Conservation (phyloP, 176 grass and related monocot genomes). For the Eragrostis curvula region DNA sequence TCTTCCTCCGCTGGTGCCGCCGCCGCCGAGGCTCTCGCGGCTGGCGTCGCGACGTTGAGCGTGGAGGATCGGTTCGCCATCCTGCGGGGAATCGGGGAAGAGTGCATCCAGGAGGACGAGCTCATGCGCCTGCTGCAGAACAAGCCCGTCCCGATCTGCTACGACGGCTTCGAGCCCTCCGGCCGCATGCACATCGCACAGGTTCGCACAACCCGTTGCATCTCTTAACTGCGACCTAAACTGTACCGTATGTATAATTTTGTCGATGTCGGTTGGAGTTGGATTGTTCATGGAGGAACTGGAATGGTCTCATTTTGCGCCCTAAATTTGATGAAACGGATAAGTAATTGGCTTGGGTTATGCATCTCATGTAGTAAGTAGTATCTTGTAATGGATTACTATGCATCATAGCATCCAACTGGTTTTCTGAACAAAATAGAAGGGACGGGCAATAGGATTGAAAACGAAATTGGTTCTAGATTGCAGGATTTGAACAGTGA, state of each 20-base stretch:
- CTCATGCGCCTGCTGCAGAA: conserved; percentile 53
- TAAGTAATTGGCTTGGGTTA: neutral
- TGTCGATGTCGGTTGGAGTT: neutral
- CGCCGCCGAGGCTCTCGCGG: conserved; percentile 8
- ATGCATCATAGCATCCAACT: neutral
- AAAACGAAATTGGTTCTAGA: neutral
- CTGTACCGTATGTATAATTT: no score
- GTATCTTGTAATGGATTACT: no score
- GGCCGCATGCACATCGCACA: conserved; percentile 83
- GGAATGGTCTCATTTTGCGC: neutral
- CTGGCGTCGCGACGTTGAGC: conserved; percentile 37
- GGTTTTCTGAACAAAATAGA: neutral
- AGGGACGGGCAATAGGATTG: neutral
- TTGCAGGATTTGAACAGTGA: neutral
- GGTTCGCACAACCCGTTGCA: conserved; percentile 14
- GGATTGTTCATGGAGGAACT: neutral
- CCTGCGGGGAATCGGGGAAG: conserved; percentile 71
- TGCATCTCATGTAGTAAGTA: no score
- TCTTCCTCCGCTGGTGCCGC: neutral
- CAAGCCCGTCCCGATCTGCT: conserved; percentile 66
- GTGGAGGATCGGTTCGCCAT: conserved; percentile 55
- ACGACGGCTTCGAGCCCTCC: conserved; percentile 82
- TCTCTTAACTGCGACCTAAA: neutral
- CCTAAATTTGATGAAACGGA: neutral
- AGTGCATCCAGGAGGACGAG: conserved; percentile 86